Evolutionary conservation across 2,329 filamentous ascomycete species (phyloP).

Genomic region (Colletotrichum spinosum): DNA sequence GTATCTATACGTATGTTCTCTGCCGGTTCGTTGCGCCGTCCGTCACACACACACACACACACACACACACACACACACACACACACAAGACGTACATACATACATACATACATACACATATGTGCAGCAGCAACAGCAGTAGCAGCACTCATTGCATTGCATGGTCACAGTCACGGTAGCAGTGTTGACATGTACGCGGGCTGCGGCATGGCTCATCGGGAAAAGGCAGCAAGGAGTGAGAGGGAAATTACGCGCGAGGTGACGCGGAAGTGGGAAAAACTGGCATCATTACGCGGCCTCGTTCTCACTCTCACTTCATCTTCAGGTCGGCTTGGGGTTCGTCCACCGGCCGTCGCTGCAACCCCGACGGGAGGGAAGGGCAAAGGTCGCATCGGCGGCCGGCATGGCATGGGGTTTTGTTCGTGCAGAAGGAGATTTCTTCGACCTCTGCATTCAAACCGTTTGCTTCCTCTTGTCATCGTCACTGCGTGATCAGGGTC

Average conservation of each 20-base stretch:
- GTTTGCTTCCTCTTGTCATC: background rate
- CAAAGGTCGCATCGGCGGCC: too few species aligned
- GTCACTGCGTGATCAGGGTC: background rate
- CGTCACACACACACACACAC: too few species aligned
- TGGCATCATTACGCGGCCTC: constrained; percentile 8
- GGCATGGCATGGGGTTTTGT: too few species aligned
- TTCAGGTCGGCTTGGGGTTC: constrained; percentile 11
- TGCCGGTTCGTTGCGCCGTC: too few species aligned
- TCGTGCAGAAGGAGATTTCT: too few species aligned
- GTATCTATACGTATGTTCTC: too few species aligned
- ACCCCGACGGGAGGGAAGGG: constrained; percentile 2
- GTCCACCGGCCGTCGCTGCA: constrained; percentile 12
- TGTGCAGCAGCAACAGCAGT: background rate
- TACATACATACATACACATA: too few species aligned
- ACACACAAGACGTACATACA: too few species aligned
- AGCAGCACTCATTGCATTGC: background rate
- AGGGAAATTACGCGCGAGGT: constrained; percentile 8
- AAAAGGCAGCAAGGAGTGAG: background rate
- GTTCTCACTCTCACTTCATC: constrained; percentile 15
- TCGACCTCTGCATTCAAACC: background rate
- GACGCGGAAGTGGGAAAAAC: constrained; percentile 7
- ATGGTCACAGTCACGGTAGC: too few species aligned
- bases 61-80: too few species aligned
- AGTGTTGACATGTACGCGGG: too few species aligned
- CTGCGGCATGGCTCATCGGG: background rate